Percentiles rank a stretch among this genome's conserved stretches.
Conservation (phyloP, 192 early-diverging fungal species). For the Physocladia obscura region DNA sequence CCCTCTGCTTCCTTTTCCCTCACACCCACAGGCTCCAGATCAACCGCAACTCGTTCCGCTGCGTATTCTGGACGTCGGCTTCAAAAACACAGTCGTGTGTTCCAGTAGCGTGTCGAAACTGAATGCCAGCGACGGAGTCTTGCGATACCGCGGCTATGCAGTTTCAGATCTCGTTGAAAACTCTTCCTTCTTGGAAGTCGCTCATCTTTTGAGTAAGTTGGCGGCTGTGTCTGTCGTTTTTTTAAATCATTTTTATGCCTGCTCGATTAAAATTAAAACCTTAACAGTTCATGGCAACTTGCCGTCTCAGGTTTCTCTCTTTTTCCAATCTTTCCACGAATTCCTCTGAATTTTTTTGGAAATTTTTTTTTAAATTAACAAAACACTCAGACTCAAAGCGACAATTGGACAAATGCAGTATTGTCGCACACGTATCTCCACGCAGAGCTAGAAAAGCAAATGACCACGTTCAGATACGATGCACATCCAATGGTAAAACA, state of each 20-base stretch:
- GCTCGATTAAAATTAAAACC: too few species aligned
- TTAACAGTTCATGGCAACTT: too few species aligned
- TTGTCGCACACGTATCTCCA: slow-evolving; percentile 60
- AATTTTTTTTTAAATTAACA: too few species aligned
- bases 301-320: neutral
- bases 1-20: too few species aligned
- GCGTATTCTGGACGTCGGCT: slow-evolving; percentile 49
- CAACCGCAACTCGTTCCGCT: slow-evolving; percentile 42
- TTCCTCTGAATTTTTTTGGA: neutral
- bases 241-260: too few species aligned
- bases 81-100: slow-evolving; percentile 54
- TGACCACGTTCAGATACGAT: slow-evolving; percentile 62
- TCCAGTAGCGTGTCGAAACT: slow-evolving; percentile 43
- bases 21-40: too few species aligned
- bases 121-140: slow-evolving; percentile 17
- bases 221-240: too few species aligned
- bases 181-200: slow-evolving; percentile 61
- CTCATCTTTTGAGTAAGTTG: slow-evolving; percentile 60
- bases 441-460: slow-evolving; percentile 55
- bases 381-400: slow-evolving; percentile 42
- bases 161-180: slow-evolving; percentile 64
- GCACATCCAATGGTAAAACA: slow-evolving; percentile 59
- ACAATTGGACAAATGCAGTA: slow-evolving; percentile 49
- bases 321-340: neutral
- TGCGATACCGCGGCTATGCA: slow-evolving; percentile 59